phyloP scores from a whole-genome alignment of 768 basidiomycete genomes.

The Amanita phalloides region DNA sequence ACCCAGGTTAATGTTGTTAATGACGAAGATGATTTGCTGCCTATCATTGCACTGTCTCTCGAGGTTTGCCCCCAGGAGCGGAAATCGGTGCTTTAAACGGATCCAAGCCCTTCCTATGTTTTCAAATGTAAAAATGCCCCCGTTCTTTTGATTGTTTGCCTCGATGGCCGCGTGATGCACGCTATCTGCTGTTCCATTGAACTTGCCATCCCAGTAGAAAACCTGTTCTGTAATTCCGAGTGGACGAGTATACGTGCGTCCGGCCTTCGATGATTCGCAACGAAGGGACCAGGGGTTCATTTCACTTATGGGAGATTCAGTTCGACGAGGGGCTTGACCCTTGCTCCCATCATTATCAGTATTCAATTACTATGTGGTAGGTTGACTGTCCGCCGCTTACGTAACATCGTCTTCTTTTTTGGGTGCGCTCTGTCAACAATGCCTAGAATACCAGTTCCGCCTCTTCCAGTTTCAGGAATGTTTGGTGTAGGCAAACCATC shows the following conservation, averaged over 20 bases:
- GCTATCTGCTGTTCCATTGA: constrained; percentile 26
- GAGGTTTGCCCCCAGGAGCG: constrained; percentile 27
- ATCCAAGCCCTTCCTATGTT: constrained; percentile 29
- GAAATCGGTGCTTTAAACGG: constrained; percentile 28
- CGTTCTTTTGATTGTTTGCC: constrained; percentile 1
- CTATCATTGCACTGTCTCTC: constrained; percentile 11
- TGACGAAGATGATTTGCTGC: constrained; percentile 20
- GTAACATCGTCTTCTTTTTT: not conserved
- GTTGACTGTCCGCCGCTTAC: not conserved
- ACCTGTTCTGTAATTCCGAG: constrained; percentile 21
- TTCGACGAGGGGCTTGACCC: no score
- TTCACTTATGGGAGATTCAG: no score
- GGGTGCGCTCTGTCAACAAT: constrained; percentile 31
- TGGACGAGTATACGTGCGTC: constrained; percentile 17
- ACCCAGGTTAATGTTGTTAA: constrained; percentile 22
- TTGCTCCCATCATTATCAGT: no score
- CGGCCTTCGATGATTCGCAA: not conserved
- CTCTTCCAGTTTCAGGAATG: constrained; percentile 64
- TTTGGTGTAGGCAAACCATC: constrained; percentile 90
- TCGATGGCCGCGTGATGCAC: constrained; percentile 17
- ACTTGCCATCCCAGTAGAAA: constrained; percentile 22
- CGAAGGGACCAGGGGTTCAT: constrained; percentile 28
- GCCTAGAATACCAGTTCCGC: constrained; percentile 50
- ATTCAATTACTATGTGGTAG: no score
- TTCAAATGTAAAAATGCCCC: constrained; percentile 7